Base-by-base conservation (phyloP, 1,139 yeast genomes). In the Scheffersomyces illinoinensis region DNA sequence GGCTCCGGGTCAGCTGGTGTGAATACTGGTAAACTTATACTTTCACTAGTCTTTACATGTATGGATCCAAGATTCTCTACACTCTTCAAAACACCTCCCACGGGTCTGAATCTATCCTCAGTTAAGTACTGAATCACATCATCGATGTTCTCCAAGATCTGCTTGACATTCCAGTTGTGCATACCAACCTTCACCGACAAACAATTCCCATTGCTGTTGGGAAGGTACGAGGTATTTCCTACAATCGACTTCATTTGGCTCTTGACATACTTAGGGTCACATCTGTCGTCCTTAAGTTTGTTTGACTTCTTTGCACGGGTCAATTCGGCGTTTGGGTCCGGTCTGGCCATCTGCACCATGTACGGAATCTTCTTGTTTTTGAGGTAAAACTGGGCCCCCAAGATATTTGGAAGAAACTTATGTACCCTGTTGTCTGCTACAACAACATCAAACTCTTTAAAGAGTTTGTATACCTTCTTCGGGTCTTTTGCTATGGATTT, bases 381-480 rank as follows among this genome's bases (percentile, higher is more conserved):
- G 62, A 79, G 74, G 67, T 83, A 88, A 64, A 87, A 87, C 53
- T 81, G 82, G 7, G 82, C 77, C 0, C 90, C 89, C 53, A 89
- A 72, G 0, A 87, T 72, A 6, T 75, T 75, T 0, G 90, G 90
- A 49, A 89, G 72, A 43, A 85, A 74, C 63, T 84, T 85, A 64
- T 86, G 86, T 3, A 89, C 82, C 59, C 93, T 74, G 59, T 85
- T 83, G 71, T 90, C 95, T 5, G 89, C 85, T 18, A 89, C 78
- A 2, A 89, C 78, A n/a, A 87, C 63, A 66, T 89, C 95, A 67
- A 81, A 86, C 54, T 88, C 91, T 61, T 83, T 83, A 66, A 76
- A 86, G 2, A 88, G 63, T 55, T 79, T 80, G 56, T 76, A 75
- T 49, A 82, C 64, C n/a, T 77, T 74, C 59, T 79, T 82, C 2